Evolutionary conservation across 2,329 filamentous ascomycete species (phyloP), one percentile per base, ranked within the genome.

Genomic region (Fusarium annulatum): DNA sequence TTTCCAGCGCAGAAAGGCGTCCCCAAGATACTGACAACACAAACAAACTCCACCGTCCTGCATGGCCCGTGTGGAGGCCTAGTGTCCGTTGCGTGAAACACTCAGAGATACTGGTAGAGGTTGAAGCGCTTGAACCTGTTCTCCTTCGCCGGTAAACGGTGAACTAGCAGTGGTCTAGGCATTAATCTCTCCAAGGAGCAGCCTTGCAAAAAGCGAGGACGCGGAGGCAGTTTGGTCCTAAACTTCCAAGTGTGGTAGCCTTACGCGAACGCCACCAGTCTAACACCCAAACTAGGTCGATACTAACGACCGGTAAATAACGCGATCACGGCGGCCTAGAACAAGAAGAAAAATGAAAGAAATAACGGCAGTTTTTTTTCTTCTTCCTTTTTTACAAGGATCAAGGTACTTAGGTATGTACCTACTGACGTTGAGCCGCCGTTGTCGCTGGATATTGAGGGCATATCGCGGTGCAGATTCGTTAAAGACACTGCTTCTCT

Each of bases 241-340:
- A 49, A 49, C 41, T 58, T 49, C 42, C 67, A 67, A 73, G 46
- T 38, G 42, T 43, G 49, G 46, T 64, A 56, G 71, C 71, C 71
- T 64, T 72, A 68, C 67, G 62, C 67, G 67, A 74, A 63, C 63
- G 71, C 71, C 71, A 73, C 71, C 67, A 39, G 71, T 39, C 71
- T 72, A 74, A 56, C 38, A 36, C 23, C 30, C 39, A 59, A 38
- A 14, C 63, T 74, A 74, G 43, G 30, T 38, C 11, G 41, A 61
- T 64, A 49, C 61, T 61, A 73, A 62, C 34, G 26, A 45, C 51
- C 33, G 43, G 56, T 52, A 65, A 51, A 56, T 38, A 71, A 58
- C 67, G 68, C 65, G 61, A 73, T 73, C 73, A 55, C 36, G 45
- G 73, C 59, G 56, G 75, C 64, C 75, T 66, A 73, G 75, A 76